A percentile compares a stretch with the other conserved stretches of the same genome.
Evolutionary conservation across 2,329 filamentous ascomycete species (phyloP).

Genomic region (Ophiosphaerella narmari): DNA sequence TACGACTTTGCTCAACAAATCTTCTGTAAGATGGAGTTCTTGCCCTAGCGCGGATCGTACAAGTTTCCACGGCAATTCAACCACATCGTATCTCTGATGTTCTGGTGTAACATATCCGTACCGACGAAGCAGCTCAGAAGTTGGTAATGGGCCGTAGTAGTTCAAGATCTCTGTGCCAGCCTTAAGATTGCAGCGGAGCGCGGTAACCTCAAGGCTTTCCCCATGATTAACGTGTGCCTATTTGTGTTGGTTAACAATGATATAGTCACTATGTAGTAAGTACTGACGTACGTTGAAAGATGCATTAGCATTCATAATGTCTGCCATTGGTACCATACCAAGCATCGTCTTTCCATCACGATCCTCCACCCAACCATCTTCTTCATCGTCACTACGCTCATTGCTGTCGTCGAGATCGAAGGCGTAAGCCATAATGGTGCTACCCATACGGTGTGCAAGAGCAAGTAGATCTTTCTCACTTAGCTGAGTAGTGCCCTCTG

Average conservation of each 20-base stretch:
- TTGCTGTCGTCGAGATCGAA: conserved; percentile 26
- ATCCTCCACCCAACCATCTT: conserved; percentile 32
- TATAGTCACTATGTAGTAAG: neutral
- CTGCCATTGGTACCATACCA: conserved; percentile 33
- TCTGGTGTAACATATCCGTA: conserved; percentile 29
- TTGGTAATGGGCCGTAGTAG: conserved; percentile 29
- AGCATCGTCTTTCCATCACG: conserved; percentile 25
- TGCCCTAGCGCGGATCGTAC: conserved; percentile 11
- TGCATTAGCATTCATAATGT: conserved; percentile 29
- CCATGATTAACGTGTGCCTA: conserved; percentile 32
- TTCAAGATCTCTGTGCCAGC: conserved; percentile 26
- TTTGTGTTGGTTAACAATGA: neutral
- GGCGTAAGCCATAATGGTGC: conserved; percentile 30
- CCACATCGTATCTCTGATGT: conserved; percentile 25
- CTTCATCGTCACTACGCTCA: conserved; percentile 22
- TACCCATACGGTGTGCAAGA: conserved; percentile 28
- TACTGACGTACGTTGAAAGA: conserved; percentile 23
- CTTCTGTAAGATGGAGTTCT: conserved; percentile 7
- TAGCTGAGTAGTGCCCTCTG: neutral
- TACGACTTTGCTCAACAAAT: conserved; percentile 9
- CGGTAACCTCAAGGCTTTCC: conserved; percentile 20
- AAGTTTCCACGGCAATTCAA: conserved; percentile 18
- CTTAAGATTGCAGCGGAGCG: conserved; percentile 15
- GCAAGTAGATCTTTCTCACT: conserved; percentile 18
- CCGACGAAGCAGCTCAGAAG: conserved; percentile 25